These are phyloP conservation scores for Cladophialophora immunda DNA, from an alignment of 2,329 filamentous ascomycete genomes.

Conservation along the genomic window DNA sequence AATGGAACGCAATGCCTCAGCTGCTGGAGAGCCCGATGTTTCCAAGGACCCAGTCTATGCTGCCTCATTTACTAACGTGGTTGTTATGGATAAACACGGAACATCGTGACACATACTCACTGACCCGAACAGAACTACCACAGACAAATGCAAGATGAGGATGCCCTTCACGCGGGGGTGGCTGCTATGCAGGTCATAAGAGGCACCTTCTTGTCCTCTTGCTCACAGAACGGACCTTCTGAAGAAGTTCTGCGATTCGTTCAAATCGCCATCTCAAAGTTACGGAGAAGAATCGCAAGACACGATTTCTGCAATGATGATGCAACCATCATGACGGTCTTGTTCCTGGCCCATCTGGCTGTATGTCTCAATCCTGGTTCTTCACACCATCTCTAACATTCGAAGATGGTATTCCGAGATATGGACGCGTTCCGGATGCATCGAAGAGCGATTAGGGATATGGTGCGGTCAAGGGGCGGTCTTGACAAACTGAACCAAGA, in stretches of 20 bases:
- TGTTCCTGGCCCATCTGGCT: constrained; percentile 17
- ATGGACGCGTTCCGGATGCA: constrained; percentile 7
- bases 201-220: constrained; percentile 5
- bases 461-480: constrained; percentile 6
- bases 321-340: constrained; percentile 5
- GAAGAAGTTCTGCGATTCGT: constrained; percentile 4
- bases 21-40: no score
- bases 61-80: no score
- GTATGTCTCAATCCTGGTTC: constrained; percentile 1
- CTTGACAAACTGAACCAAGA: constrained; percentile 3
- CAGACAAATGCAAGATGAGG: constrained; percentile 14
- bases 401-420: constrained; percentile 8
- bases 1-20: no score
- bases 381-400: background rate
- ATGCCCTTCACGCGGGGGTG: constrained; percentile 8
- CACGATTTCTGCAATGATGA: constrained; percentile 6
- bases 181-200: constrained; percentile 9
- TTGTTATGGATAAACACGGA: no score
- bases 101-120: background rate
- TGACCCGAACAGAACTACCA: constrained; percentile 9
- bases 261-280: constrained; percentile 8
- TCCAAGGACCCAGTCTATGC: no score
- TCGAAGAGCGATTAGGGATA: constrained; percentile 7
- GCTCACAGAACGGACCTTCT: background rate
- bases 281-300: constrained; percentile 8